A percentile compares a stretch with the other conserved stretches of the same genome.
Conservation (phyloP, 805 yeast species). For the Metschnikowia reukaufii region DNA sequence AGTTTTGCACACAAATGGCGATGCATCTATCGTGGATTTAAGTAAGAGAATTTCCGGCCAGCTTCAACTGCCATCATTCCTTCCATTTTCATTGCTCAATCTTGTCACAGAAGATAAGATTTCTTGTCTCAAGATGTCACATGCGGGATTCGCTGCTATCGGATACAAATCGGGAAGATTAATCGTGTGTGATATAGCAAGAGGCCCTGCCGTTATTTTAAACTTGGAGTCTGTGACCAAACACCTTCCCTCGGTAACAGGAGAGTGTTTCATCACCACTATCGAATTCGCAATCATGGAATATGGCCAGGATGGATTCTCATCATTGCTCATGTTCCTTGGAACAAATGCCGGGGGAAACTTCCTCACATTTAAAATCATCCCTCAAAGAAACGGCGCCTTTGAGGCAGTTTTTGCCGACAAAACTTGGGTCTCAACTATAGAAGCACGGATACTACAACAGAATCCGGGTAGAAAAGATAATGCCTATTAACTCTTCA, state of each 20-base stretch:
- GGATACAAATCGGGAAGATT: constrained; percentile 77
- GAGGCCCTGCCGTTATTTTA: constrained; percentile 71
- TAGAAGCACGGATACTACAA: constrained; percentile 39
- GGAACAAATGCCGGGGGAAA: constrained; percentile 79
- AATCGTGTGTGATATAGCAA: constrained; percentile 65
- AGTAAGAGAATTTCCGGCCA: constrained; percentile 51
- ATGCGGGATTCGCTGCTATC: constrained; percentile 80
- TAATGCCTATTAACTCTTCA: constrained; percentile 58
- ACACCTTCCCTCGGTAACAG: constrained; percentile 33
- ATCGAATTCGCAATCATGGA: constrained; percentile 75
- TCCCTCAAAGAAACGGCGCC: constrained; percentile 62
- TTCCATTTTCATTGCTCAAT: constrained; percentile 33
- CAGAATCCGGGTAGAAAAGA: constrained; percentile 51
- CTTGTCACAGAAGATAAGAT: constrained; percentile 36
- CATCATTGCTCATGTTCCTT: constrained; percentile 68
- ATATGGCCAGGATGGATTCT: constrained; percentile 62
- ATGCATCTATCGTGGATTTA: constrained; percentile 48
- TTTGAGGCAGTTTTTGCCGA: constrained; percentile 57
- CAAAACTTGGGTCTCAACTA: constrained; percentile 40
- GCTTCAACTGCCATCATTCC: constrained; percentile 30
- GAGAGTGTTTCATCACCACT: constrained; percentile 47
- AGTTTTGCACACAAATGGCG: constrained; percentile 33
- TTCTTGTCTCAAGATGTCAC: constrained; percentile 63
- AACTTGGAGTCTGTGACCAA: constrained; percentile 33
- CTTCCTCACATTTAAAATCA: constrained; percentile 58